These are phyloP conservation scores for Neurospora sp. DNA, from an alignment of 495 filamentous ascomycete species.

Conservation along the genomic window DNA sequence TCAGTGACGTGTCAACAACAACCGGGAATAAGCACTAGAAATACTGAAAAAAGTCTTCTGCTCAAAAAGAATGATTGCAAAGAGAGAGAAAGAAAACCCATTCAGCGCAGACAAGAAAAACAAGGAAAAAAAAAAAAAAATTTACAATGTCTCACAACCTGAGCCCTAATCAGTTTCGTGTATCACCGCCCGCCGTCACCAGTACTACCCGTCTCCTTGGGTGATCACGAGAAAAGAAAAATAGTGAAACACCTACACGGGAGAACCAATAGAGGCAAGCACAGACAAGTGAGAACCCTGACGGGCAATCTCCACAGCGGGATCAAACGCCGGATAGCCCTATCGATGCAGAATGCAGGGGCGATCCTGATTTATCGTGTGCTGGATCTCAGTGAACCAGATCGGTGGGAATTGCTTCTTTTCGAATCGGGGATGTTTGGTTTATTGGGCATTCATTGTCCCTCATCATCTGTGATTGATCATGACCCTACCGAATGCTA, in stretches of 20 bases:
- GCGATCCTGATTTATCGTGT: background rate
- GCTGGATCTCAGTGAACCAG: background rate
- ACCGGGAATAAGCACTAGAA: background rate
- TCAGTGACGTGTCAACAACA: background rate
- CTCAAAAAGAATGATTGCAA: background rate
- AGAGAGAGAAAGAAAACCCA: background rate
- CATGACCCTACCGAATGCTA: too few relatives aligned
- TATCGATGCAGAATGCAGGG: background rate
- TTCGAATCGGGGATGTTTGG: background rate
- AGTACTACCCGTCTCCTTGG: background rate
- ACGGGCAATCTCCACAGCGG: background rate
- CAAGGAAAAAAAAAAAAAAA: background rate
- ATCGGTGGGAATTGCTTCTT: background rate
- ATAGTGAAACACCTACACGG: background rate
- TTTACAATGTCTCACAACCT: background rate
- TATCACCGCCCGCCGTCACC: background rate
- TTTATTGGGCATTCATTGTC: too few relatives aligned
- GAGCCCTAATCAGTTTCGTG: background rate
- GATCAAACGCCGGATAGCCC: background rate
- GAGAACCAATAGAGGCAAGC: background rate
- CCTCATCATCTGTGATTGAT: too few relatives aligned
- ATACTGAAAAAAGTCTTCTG: background rate
- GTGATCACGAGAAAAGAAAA: background rate
- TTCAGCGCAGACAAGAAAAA: background rate
- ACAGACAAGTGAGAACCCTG: background rate